Conservation (phyloP, 2,329 filamentous ascomycete genomes). For the Coniella vitis region DNA sequence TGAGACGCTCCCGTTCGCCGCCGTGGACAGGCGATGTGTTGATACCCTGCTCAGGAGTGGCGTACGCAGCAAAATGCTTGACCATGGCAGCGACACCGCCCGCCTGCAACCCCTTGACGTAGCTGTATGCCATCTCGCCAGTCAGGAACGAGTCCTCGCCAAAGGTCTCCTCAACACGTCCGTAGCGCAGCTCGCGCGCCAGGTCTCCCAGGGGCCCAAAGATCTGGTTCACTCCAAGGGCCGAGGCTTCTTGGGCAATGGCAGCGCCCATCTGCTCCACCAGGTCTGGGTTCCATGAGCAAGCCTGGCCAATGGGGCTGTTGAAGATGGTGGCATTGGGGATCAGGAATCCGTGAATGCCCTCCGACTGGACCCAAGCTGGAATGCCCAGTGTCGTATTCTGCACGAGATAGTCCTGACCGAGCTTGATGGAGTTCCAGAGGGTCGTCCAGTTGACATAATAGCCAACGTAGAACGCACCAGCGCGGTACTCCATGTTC, state of each 20-base stretch:
- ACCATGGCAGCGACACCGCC: constrained; percentile 63
- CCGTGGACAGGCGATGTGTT: constrained; percentile 57
- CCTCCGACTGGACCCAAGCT: constrained; percentile 66
- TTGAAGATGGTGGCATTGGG: constrained; percentile 75
- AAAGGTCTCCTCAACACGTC: constrained; percentile 68
- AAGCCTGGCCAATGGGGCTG: constrained; percentile 65
- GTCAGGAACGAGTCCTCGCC: constrained; percentile 62
- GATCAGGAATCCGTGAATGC: constrained; percentile 65
- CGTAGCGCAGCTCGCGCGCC: constrained; percentile 63
- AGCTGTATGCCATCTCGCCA: constrained; percentile 59
- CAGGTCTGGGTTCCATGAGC: constrained; percentile 60
- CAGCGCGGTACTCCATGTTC: constrained; percentile 60
- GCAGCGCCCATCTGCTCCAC: constrained; percentile 59
- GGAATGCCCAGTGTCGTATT: constrained; percentile 65
- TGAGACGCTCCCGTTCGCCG: constrained; percentile 46
- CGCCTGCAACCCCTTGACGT: constrained; percentile 52
- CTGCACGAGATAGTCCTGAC: constrained; percentile 61
- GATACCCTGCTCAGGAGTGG: constrained; percentile 62
- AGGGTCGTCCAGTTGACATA: constrained; percentile 58
- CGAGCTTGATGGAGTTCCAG: constrained; percentile 53
- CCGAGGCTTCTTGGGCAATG: constrained; percentile 58
- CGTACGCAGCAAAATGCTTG: constrained; percentile 69
- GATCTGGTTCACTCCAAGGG: constrained; percentile 65
- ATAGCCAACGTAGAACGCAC: constrained; percentile 66
- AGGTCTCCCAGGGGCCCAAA: constrained; percentile 67